These are phyloP conservation scores for Brassica incana DNA, from an alignment of 345 rosid species.

Conservation along the genomic window DNA sequence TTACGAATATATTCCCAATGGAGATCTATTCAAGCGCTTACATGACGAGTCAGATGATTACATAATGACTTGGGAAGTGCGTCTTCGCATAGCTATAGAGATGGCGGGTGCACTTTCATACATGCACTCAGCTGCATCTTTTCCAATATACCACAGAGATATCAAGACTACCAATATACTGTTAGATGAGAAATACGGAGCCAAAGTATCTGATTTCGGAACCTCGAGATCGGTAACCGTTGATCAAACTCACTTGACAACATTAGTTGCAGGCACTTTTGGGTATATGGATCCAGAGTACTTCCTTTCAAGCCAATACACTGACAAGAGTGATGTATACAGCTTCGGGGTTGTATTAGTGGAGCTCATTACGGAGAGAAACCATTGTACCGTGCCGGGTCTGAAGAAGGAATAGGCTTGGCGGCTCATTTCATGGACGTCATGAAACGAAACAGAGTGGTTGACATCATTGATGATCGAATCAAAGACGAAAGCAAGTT, in stretches of 20 bases:
- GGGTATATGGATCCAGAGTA: no score
- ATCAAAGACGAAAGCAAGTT: background rate
- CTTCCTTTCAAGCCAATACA: constrained; percentile 1
- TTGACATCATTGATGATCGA: constrained; percentile 38
- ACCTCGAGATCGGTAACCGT: no score
- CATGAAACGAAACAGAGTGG: constrained; percentile 23
- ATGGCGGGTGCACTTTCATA: constrained; percentile 27
- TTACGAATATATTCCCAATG: constrained; percentile 32
- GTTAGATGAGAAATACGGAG: constrained; percentile 18
- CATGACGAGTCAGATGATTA: no score
- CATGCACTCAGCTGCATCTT: constrained; percentile 31
- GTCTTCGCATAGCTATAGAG: constrained; percentile 29
- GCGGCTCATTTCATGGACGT: constrained; percentile 33
- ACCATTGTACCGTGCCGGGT: constrained; percentile 22
- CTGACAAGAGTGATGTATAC: constrained; percentile 51
- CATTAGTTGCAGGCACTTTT: no score
- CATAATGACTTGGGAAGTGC: background rate
- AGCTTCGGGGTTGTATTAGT: constrained; percentile 52
- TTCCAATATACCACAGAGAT: constrained; percentile 35
- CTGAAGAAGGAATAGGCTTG: constrained; percentile 39
- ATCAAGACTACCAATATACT: constrained; percentile 28
- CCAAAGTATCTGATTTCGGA: constrained; percentile 28
- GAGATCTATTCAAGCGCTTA: constrained; percentile 7
- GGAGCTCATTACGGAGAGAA: constrained; percentile 43
- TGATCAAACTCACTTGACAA: no score